phyloP scores from a whole-genome alignment of 2,329 filamentous ascomycete species.

The Ceratocystis huliohia region DNA sequence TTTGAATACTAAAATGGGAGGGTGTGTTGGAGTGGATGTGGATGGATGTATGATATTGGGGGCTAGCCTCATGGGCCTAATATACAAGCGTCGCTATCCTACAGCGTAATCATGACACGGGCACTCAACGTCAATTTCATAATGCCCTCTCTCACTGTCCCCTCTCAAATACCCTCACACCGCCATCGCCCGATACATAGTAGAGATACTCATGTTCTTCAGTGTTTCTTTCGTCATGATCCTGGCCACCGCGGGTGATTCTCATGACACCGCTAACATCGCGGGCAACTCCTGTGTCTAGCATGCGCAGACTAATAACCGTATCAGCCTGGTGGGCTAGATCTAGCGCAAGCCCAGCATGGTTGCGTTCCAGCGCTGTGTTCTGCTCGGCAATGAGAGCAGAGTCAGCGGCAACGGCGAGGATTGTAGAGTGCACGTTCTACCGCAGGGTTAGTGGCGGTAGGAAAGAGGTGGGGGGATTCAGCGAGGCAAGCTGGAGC shows the following conservation, averaged over 20 bases:
- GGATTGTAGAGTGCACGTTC: slow-evolving; percentile 51
- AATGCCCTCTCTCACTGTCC: slow-evolving; percentile 32
- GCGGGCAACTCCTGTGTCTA: slow-evolving; percentile 79
- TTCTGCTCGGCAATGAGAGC: slow-evolving; percentile 50
- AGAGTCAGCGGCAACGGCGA: slow-evolving; percentile 60
- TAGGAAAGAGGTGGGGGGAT: slow-evolving; percentile 39
- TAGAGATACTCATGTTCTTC: slow-evolving; percentile 67
- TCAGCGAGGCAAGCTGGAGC: slow-evolving; percentile 29
- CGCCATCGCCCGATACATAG: slow-evolving; percentile 64
- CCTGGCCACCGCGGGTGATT: slow-evolving; percentile 46
- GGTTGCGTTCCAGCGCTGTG: slow-evolving; percentile 56
- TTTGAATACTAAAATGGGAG: not conserved
- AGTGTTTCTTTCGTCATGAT: slow-evolving; percentile 25
- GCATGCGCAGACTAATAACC: slow-evolving; percentile 56
- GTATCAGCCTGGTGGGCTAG: slow-evolving; percentile 63
- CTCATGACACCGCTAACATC: slow-evolving; percentile 84
- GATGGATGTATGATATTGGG: too few relatives aligned
- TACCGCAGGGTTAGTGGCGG: slow-evolving; percentile 26
- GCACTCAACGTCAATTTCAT: too few relatives aligned
- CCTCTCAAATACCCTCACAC: slow-evolving; percentile 71
- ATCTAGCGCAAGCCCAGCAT: slow-evolving; percentile 57
- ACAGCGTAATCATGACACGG: too few relatives aligned
- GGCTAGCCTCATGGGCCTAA: too few relatives aligned
- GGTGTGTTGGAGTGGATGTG: too few relatives aligned
- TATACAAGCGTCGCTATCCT: too few relatives aligned